These are phyloP conservation scores for Leucaena leucocephala DNA, from an alignment of 306 rosid genomes.

Conservation along the genomic window DNA sequence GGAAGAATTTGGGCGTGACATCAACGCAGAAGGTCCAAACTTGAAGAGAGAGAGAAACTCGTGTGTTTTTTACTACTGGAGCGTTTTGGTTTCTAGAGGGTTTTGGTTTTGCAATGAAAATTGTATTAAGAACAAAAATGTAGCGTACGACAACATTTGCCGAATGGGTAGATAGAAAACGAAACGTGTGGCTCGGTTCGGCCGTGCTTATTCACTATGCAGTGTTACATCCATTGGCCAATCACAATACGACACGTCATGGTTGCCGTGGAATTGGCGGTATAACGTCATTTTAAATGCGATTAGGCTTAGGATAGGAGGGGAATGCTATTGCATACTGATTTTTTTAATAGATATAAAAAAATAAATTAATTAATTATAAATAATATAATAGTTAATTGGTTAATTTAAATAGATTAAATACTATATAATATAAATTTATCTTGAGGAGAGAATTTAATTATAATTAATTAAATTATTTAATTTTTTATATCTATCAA, in stretches of 20 bases:
- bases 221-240: background rate
- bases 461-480: too few relatives aligned
- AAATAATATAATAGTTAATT: too few relatives aligned
- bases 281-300: background rate
- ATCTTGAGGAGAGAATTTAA: too few relatives aligned
- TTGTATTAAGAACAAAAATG: background rate
- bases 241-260: background rate
- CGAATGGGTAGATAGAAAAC: background rate
- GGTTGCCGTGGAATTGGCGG: background rate
- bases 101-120: background rate
- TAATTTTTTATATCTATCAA: too few relatives aligned
- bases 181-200: background rate
- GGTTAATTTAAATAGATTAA: too few relatives aligned
- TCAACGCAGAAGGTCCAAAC: constrained; percentile 30
- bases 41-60: background rate
- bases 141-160: background rate
- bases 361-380: too few relatives aligned
- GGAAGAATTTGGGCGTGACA: constrained; percentile 20
- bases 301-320: background rate
- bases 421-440: too few relatives aligned
- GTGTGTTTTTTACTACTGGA: background rate
- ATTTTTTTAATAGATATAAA: too few relatives aligned
- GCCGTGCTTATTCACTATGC: background rate
- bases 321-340: too few relatives aligned
- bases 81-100: background rate